Base-by-base conservation (phyloP, 2,329 filamentous ascomycete species). In the Aspergillus clavatus region DNA sequence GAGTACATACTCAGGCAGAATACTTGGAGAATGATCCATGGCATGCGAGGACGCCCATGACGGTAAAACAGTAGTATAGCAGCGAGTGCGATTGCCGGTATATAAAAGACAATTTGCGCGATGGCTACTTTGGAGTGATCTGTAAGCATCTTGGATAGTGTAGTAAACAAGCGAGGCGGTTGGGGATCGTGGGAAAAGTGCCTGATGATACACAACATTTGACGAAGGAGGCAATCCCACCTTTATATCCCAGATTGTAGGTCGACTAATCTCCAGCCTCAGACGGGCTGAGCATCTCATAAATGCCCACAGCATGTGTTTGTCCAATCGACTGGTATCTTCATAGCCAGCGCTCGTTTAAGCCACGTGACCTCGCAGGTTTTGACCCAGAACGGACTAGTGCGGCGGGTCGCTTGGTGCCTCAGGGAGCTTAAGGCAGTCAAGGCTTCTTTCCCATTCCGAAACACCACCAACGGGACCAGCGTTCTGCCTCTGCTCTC, bases 41-140 rank as follows among this genome's bases (percentile, higher is more conserved):
- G 40, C 45, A 55, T 43, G 3, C 51, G 56, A 26, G 56, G 56
- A 14, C 54, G 48, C 14, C 28, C 48, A 42, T 52, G 50, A 3
- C 54, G 54, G 26, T 48, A 46, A 18, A 46, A 53, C 7, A 52
- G 38, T 1, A 55, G 44, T 6, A 45, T 37, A 7, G 38, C 40
- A 5, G 56, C 51, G 5, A 47, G 16, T 7, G 49, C 6, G 3
- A 48, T 45, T 4, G 47, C 48, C 8, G 56, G 54, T 8, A 47
- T 38, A 39, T 56, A 58, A 36, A 57, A 58, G n/a, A 51, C 40
- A 29, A 56, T 55, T 7, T 51, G 48, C 8, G 56, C 53, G 26
- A 57, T 52, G 14, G 53, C 48, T 3, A 52, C 43, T 46, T 52
- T 54, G 2, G 50, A 51, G 21, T 55, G 56, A 39, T 50, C 44